Evolutionary conservation across 495 filamentous ascomycete species (phyloP), one percentile per base, ranked within the genome.

Genomic region (Penicillium malachiteum): DNA sequence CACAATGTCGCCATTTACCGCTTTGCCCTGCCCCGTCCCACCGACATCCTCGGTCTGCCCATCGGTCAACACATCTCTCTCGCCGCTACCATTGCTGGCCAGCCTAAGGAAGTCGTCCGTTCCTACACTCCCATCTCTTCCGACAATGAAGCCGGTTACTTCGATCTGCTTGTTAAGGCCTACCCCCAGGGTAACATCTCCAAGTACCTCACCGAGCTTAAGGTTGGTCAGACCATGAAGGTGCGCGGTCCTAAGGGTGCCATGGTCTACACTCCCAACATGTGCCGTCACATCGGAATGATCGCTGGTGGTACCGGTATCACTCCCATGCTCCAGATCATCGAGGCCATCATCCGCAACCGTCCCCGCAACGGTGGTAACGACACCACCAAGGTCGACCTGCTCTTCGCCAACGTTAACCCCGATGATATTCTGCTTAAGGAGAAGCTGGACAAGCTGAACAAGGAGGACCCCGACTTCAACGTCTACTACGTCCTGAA

Each of bases 61-160:
- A 98, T 97, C 75, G 94, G 94, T 62, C 94, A 98, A 71, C 94
- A 98, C 77, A 96, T 98, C 77, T 96, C 93, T 57, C 88, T 98
- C 67, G 87, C 87, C 61, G 92, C 93, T 35, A 84, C 73, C 48
- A 85, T 94, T 50, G 83, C 87, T 54, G 88, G 88, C 56, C 78
- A 83, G 60, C 80, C 78, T 56, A 96, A 96, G 76, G 90, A 96
- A 62, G 88, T 97, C 55, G 84, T 96, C 11, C 91, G 94, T 68
- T 95, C 90, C 18, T 98, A 98, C 79, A 98, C 94, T 11, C 94
- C 94, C 41, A 96, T 97, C 71, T 91, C 89, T 50, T 91, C 88
- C 58, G 93, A 97, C 78, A 82, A 92, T 60, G 86, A 92, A 60
- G 87, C 84, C n/a, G 94, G 94, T 68, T 89, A 91, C 81, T 92